Evolutionary conservation across 192 early-diverging fungal genomes (phyloP).

Genomic region (Diversispora epigaea): DNA sequence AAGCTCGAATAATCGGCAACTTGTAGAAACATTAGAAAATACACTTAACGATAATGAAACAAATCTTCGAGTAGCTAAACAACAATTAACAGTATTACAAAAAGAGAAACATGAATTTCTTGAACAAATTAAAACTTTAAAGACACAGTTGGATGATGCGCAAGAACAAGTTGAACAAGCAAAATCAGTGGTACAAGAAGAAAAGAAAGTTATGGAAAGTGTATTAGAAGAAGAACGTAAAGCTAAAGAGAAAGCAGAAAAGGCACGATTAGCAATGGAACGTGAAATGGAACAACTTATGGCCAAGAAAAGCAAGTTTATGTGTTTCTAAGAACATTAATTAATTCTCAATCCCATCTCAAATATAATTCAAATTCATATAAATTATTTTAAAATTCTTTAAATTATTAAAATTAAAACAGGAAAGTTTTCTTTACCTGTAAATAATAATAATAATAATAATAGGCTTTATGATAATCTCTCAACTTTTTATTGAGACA

Average conservation of each 20-base stretch:
- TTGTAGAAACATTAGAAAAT: slow-evolving; percentile 41
- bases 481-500: no score
- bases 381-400: no score
- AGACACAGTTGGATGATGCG: slow-evolving; percentile 39
- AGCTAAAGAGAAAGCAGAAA: slow-evolving; percentile 57
- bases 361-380: no score
- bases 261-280: slow-evolving; percentile 49
- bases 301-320: slow-evolving; percentile 57
- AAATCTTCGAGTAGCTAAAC: slow-evolving; percentile 40
- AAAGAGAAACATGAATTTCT: slow-evolving; percentile 39
- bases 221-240: slow-evolving; percentile 45
- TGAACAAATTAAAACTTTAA: slow-evolving; percentile 42
- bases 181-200: slow-evolving; percentile 34
- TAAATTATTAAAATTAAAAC: no score
- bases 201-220: slow-evolving; percentile 41
- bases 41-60: slow-evolving; percentile 47
- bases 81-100: slow-evolving; percentile 40
- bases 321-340: slow-evolving; percentile 48
- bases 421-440: no score
- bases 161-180: slow-evolving; percentile 35
- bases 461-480: no score
- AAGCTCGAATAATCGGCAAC: slow-evolving; percentile 37
- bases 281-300: slow-evolving; percentile 57
- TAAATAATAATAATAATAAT: no score
- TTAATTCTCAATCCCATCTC: background rate